Conservation (phyloP, 495 filamentous ascomycete genomes). For the Podospora pseudocomata region DNA sequence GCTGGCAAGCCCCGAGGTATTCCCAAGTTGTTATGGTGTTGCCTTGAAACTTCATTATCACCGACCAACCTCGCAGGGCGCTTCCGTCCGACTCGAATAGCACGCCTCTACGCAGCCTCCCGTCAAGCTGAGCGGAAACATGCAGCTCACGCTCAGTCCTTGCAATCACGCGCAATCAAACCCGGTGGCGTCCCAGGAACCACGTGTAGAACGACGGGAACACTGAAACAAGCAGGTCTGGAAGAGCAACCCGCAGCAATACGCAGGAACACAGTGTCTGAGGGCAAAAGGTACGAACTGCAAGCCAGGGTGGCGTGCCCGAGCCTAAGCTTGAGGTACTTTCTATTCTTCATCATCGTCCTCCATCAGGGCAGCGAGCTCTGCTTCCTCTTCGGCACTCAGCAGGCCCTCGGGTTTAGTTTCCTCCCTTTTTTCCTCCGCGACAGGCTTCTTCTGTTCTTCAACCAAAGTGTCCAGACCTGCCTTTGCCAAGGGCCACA, state of each 20-base stretch:
- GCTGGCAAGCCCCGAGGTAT: neutral
- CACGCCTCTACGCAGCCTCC: conserved; percentile 4
- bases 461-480: conserved; percentile 59
- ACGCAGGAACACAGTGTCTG: neutral
- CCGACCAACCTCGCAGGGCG: neutral
- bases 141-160: conserved; percentile 15
- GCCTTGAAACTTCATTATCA: neutral
- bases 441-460: conserved; percentile 47
- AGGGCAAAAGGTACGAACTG: neutral
- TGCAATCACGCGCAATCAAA: conserved; percentile 22
- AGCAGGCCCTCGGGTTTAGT: conserved; percentile 47
- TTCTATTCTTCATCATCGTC: conserved; percentile 49
- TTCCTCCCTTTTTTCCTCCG: conserved; percentile 41
- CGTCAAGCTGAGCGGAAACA: conserved; percentile 14
- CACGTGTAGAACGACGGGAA: conserved; percentile 15
- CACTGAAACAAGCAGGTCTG: conserved; percentile 3
- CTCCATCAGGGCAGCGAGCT: conserved; percentile 84
- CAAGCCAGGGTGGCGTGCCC: neutral
- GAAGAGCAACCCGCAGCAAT: neutral
- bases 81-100: conserved; percentile 5
- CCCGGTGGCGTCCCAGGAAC: conserved; percentile 10
- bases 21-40: neutral
- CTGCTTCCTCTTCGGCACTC: conserved; percentile 79
- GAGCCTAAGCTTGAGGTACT: neutral
- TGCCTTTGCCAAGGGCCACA: conserved; percentile 65